A percentile compares a stretch with the other conserved stretches of the same genome.
These are phyloP conservation scores for Eucalyptus grandis DNA, from an alignment of 345 rosid genomes.

Conservation along the genomic window DNA sequence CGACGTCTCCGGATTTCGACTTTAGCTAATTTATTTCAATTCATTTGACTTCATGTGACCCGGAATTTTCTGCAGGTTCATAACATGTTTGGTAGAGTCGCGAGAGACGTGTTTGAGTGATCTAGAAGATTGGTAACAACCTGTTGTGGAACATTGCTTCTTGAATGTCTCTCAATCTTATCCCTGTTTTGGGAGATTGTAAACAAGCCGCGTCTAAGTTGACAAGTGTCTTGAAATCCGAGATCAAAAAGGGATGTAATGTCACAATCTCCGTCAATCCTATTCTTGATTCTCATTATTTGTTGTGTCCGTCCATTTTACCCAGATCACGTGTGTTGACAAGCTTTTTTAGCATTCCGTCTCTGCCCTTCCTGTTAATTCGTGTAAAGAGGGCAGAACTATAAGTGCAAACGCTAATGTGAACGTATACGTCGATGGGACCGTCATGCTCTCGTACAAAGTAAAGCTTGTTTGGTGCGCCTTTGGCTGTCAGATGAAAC, in stretches of 20 bases:
- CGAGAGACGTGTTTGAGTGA: slow-evolving; percentile 40
- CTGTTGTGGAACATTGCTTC: not conserved
- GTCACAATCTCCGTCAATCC: not conserved
- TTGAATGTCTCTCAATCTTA: not conserved
- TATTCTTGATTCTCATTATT: not conserved
- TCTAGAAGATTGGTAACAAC: not conserved
- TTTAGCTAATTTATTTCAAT: not conserved
- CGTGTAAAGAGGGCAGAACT: not conserved
- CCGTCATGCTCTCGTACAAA: not conserved
- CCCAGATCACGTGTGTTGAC: not conserved
- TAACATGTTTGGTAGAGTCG: slow-evolving; percentile 49
- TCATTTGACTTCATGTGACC: not conserved
- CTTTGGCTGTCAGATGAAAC: not conserved
- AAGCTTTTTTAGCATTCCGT: not conserved
- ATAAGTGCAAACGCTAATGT: not conserved
- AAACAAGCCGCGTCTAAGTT: not conserved
- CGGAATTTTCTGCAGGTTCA: slow-evolving; percentile 19
- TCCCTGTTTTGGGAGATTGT: not conserved
- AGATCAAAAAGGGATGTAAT: not conserved
- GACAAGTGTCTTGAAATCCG: not conserved
- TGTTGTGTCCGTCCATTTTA: not conserved
- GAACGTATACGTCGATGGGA: not conserved
- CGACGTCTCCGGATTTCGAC: not conserved
- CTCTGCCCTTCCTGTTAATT: not conserved
- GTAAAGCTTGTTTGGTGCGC: not conserved